Evolutionary conservation across 495 filamentous ascomycete genomes (phyloP).

Genomic region (Lineolata rhizophorae): DNA sequence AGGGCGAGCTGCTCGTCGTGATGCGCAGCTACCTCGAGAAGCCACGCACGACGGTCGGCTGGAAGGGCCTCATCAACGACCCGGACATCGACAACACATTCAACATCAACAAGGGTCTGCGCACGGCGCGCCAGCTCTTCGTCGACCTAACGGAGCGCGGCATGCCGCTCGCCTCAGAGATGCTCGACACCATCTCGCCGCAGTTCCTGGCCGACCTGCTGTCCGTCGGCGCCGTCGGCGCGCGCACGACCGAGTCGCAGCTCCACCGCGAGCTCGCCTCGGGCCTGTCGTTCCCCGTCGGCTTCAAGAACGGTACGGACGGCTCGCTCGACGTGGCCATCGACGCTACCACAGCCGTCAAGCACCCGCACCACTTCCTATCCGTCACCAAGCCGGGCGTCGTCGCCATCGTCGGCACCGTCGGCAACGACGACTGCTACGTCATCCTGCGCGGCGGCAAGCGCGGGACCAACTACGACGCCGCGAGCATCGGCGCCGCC

Average conservation of each 20-base stretch:
- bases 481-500: constrained; percentile 54
- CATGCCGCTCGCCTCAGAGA: constrained; percentile 96
- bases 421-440: constrained; percentile 95
- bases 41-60: constrained; percentile 92
- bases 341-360: constrained; percentile 88
- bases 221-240: constrained; percentile 81
- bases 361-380: constrained; percentile 90
- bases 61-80: constrained; percentile 99
- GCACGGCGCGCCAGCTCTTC: constrained; percentile 72
- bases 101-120: constrained; percentile 95
- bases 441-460: constrained; percentile 90
- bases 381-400: constrained; percentile 96
- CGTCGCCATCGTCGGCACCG: constrained; percentile 85
- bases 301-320: constrained; percentile 99
- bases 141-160: constrained; percentile 84
- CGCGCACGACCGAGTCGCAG: constrained; percentile 87
- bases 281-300: constrained; percentile 87
- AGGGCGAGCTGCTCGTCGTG: constrained; percentile 73
- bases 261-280: constrained; percentile 88
- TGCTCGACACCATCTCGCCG: constrained; percentile 96
- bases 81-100: constrained; percentile 97
- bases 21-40: constrained; percentile 99
- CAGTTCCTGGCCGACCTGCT: constrained; percentile 94
- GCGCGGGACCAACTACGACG: constrained; percentile 84
- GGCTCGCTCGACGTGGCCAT: constrained; percentile 76